Percentiles rank a stretch among this genome's conserved stretches.
Conservation (phyloP, 2,329 filamentous ascomycete genomes). For the Thermothelomyces thermophilus region DNA sequence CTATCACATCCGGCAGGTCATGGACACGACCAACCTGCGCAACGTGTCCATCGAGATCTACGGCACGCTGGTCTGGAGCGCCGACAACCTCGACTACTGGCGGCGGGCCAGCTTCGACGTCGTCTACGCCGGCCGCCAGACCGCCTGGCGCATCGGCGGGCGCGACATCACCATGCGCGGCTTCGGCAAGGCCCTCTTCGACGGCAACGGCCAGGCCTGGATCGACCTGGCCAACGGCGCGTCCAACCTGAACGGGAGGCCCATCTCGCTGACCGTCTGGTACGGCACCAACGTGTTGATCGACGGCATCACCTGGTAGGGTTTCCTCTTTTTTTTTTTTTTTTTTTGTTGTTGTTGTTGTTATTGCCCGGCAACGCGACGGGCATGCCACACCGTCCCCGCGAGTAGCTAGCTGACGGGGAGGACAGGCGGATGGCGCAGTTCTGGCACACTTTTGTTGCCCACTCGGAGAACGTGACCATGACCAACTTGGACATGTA, state of each 20-base stretch:
- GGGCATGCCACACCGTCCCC: too few species aligned
- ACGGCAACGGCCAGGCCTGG: constrained; percentile 41
- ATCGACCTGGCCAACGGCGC: constrained; percentile 37
- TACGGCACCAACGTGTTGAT: constrained; percentile 39
- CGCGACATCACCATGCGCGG: constrained; percentile 42
- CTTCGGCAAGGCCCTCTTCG: constrained; percentile 40
- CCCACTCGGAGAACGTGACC: constrained; percentile 42
- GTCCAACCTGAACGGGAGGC: constrained; percentile 39
- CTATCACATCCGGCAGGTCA: constrained; percentile 43
- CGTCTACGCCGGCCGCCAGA: constrained; percentile 43
- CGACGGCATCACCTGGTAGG: constrained; percentile 37
- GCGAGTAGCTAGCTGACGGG: background rate
- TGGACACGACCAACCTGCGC: constrained; percentile 41
- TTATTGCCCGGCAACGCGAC: too few species aligned
- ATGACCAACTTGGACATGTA: constrained; percentile 49
- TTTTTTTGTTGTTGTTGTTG: too few species aligned
- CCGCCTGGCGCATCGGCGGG: constrained; percentile 45
- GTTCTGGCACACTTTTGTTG: constrained; percentile 44
- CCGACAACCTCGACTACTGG: constrained; percentile 41
- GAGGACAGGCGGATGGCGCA: constrained; percentile 34
- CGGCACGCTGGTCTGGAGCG: constrained; percentile 40
- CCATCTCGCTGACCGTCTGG: constrained; percentile 41
- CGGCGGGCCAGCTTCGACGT: constrained; percentile 39
- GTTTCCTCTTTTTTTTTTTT: background rate
- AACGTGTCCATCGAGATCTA: constrained; percentile 43